phyloP scores from a whole-genome alignment of 2,329 filamentous ascomycete genomes.

The Blastomyces silverae region DNA sequence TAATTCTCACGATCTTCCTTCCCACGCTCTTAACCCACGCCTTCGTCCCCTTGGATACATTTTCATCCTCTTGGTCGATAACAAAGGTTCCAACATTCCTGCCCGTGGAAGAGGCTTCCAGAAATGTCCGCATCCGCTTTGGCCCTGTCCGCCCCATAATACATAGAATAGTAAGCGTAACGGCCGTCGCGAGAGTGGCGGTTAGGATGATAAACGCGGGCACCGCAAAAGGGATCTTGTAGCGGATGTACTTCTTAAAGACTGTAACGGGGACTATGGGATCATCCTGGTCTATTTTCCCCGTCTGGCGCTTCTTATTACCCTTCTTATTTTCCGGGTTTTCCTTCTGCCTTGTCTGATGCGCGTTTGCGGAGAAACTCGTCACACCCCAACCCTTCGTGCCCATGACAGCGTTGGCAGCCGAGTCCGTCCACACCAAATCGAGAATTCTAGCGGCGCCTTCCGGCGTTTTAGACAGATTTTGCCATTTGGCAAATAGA shows the following conservation, averaged over 20 bases:
- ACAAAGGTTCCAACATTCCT: conserved; percentile 13
- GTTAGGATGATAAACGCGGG: conserved; percentile 5
- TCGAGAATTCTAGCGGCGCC: conserved; percentile 35
- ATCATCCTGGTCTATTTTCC: neutral
- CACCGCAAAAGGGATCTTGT: conserved; percentile 8
- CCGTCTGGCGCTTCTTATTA: neutral
- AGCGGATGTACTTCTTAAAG: conserved; percentile 12
- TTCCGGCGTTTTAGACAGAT: conserved; percentile 26
- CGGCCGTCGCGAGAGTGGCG: neutral
- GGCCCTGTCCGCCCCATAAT: conserved; percentile 13
- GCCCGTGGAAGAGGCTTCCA: conserved; percentile 13
- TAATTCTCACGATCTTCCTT: conserved; percentile 4
- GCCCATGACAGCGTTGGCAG: conserved; percentile 39
- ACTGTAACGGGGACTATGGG: conserved; percentile 7
- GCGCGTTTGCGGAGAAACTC: neutral
- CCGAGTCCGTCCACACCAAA: conserved; percentile 42
- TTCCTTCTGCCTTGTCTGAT: neutral
- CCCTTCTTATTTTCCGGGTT: neutral
- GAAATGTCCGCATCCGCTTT: conserved; percentile 13
- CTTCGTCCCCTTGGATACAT: conserved; percentile 2
- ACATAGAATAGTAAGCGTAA: neutral
- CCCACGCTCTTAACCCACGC: conserved; percentile 13
- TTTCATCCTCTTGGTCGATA: neutral
- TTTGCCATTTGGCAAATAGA: conserved; percentile 39
- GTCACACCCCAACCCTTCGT: conserved; percentile 24